phyloP scores from a whole-genome alignment of 768 basidiomycete genomes.

The Plicaturopsis crispa region DNA sequence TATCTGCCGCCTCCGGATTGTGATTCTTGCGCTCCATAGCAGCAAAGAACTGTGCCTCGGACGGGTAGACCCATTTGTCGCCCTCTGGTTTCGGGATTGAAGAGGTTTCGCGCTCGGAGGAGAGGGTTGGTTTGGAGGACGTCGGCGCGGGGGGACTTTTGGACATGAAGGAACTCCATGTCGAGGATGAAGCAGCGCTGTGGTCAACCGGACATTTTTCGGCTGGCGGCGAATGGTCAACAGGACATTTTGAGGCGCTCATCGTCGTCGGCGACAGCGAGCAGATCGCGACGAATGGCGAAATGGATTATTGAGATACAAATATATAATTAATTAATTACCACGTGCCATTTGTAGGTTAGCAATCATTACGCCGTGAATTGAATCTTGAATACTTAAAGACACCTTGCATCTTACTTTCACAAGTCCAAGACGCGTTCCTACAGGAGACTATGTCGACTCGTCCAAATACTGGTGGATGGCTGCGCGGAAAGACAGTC shows the following conservation, averaged over 20 bases:
- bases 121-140: constrained; percentile 32
- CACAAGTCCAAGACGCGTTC: too few species aligned
- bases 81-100: constrained; percentile 75
- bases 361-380: too few species aligned
- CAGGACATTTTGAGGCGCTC: constrained; percentile 17
- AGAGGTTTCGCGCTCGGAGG: constrained; percentile 72
- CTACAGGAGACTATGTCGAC: background rate
- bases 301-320: too few species aligned
- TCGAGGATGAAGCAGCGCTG: constrained; percentile 22
- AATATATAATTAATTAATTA: too few species aligned
- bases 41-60: constrained; percentile 96
- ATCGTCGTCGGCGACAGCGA: too few species aligned
- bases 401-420: too few species aligned
- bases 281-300: too few species aligned
- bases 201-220: constrained; percentile 47
- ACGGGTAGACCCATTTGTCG: constrained; percentile 94
- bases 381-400: too few species aligned
- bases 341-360: too few species aligned
- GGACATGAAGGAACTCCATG: constrained; percentile 36
- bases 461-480: constrained; percentile 15
- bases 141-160: constrained; percentile 13
- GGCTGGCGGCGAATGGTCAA: constrained; percentile 18
- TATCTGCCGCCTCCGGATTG: constrained; percentile 79
- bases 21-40: constrained; percentile 96
- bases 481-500: constrained; percentile 72